Base-by-base conservation (phyloP, 768 basidiomycete species). In the Phaffia tasmanica region DNA sequence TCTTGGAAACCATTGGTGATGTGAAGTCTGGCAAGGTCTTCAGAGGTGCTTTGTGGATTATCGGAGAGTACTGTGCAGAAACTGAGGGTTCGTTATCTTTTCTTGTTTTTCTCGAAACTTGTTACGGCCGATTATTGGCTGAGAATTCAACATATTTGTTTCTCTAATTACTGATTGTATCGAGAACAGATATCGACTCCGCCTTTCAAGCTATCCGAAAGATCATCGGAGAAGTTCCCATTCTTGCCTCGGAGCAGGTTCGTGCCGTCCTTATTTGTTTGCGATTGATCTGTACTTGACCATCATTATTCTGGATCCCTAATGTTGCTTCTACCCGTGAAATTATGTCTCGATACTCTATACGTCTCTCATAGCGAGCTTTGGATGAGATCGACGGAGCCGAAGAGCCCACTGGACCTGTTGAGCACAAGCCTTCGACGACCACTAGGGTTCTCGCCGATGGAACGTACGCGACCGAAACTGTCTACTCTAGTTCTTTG, bases 11-110 rank as follows among this genome's bases (percentile, higher is more conserved):
- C 0, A 84, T 97, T 57, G 72, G 81, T 64, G 89, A 89, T 69
- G 89, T 97, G 78, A 92, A 92, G 76, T 92, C 89, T 0, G 92
- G 92, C 64, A 98, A 97, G 76, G 93, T 98, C 27, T 97, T 88
- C 81, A 85, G 92, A 5, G 95, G 94, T 8, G 83, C 97, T 21
- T 82, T 98, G 57, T 98, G 95, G 94, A 95, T 98, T 70, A 81
- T 97, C n/a, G 94, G 95, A 70, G 94, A 98, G 78, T 99, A 98
- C 72, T 85, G 88, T 49, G 71, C 75, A 8, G 75, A 76, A 23
- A 83, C 85, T 70, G 77, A 79, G 5, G 77, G 81, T 58, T 65
- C 76, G 77, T 73, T 27, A 0, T 30, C 29, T 3, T 58, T 25
- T 62, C 16, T 51, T 48, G 1, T 62, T 5, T n/a, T 47, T 62